These are phyloP conservation scores for Myxozyma mucilagina DNA, from an alignment of 805 yeast species.

Conservation along the genomic window DNA sequence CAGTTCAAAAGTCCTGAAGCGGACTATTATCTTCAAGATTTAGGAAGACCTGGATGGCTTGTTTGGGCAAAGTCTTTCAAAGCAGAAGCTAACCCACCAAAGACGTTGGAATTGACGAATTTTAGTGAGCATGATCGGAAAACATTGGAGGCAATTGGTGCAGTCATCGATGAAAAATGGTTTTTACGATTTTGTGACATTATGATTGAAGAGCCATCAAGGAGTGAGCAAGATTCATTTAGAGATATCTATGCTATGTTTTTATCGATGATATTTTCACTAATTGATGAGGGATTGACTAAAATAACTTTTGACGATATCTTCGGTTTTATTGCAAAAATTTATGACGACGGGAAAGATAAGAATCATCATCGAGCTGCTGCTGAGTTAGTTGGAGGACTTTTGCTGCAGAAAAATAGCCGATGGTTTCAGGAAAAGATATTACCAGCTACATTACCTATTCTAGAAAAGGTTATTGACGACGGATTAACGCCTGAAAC, in stretches of 20 bases:
- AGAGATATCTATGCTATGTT: slow-evolving; percentile 65
- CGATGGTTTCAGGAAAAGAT: slow-evolving; percentile 20
- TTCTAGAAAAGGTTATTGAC: slow-evolving; percentile 45
- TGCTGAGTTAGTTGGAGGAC: slow-evolving; percentile 69
- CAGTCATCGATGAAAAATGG: slow-evolving; percentile 57
- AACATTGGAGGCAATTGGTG: slow-evolving; percentile 48
- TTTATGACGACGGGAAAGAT: slow-evolving; percentile 60
- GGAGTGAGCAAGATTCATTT: slow-evolving; percentile 57
- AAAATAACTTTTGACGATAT: slow-evolving; percentile 53
- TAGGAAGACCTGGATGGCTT: slow-evolving; percentile 63
- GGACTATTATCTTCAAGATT: slow-evolving; percentile 61
- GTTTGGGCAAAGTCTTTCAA: slow-evolving; percentile 65
- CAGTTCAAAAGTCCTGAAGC: slow-evolving; percentile 56
- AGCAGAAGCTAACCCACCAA: slow-evolving; percentile 35
- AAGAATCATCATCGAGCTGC: slow-evolving; percentile 73
- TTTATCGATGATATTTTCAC: slow-evolving; percentile 50
- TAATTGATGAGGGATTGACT: slow-evolving; percentile 50
- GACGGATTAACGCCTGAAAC: slow-evolving; percentile 73
- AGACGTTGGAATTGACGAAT: slow-evolving; percentile 13
- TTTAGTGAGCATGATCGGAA: slow-evolving; percentile 39
- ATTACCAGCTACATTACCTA: slow-evolving; percentile 43
- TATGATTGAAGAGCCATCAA: slow-evolving; percentile 58
- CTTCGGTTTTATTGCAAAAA: slow-evolving; percentile 49
- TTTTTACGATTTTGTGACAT: slow-evolving; percentile 50
- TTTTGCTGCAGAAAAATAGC: slow-evolving; percentile 46